Percentiles rank a stretch among this genome's conserved stretches.
phyloP scores from a whole-genome alignment of 306 rosid genomes.

The Hippophae gyantsensis region DNA sequence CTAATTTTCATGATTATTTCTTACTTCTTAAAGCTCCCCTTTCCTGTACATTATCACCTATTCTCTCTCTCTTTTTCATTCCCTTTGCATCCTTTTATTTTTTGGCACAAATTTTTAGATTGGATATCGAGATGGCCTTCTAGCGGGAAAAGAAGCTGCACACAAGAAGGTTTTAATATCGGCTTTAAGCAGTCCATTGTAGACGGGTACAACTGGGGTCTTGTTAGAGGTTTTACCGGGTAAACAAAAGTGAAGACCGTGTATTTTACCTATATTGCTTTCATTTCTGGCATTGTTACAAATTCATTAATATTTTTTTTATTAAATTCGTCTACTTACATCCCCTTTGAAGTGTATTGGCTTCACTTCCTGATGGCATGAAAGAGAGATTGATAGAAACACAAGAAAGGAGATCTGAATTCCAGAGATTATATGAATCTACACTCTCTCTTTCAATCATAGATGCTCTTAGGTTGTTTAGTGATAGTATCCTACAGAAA shows the following conservation, averaged over 20 bases:
- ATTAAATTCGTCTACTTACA: constrained; percentile 4
- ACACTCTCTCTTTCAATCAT: constrained; percentile 50
- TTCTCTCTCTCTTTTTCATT: background rate
- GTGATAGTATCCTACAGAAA: constrained; percentile 34
- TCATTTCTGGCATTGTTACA: background rate
- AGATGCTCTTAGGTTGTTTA: constrained; percentile 49
- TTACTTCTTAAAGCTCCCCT: background rate
- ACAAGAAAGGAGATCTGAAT: constrained; percentile 40
- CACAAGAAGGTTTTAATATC: constrained; percentile 76
- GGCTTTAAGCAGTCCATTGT: constrained; percentile 67
- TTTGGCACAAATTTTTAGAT: constrained; percentile 22
- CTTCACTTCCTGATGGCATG: constrained; percentile 53
- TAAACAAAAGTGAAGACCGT: constrained; percentile 8
- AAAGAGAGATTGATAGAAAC: constrained; percentile 47
- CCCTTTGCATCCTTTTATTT: background rate
- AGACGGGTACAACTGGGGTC: constrained; percentile 60
- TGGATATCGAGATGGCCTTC: constrained; percentile 80
- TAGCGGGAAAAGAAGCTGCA: constrained; percentile 72
- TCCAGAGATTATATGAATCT: constrained; percentile 51
- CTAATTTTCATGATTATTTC: background rate
- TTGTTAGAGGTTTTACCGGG: constrained; percentile 83
- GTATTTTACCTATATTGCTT: background rate
- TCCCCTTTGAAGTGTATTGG: constrained; percentile 44
- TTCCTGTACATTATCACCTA: background rate
- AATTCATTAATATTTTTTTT: constrained; percentile 5